A percentile compares a stretch with the other conserved stretches of the same genome.
Evolutionary conservation across 805 yeast species (phyloP).

Genomic region (Kluyveromyces nonfermentans): DNA sequence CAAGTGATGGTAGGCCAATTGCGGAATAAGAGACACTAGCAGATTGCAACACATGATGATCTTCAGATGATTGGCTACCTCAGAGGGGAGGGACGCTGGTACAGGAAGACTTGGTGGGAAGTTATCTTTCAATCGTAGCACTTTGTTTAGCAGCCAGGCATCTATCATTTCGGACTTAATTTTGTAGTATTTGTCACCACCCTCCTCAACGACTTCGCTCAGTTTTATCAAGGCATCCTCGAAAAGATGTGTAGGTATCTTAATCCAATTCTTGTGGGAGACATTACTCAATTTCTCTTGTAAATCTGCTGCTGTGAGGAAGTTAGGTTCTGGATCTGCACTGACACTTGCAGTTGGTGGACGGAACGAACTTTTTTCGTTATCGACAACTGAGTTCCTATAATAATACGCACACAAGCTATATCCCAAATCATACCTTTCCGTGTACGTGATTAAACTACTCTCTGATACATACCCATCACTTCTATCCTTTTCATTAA

Average conservation of each 20-base stretch:
- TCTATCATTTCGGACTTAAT: conserved; percentile 33
- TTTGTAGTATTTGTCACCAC: conserved; percentile 38
- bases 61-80: conserved; percentile 31
- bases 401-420: conserved; percentile 20
- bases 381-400: conserved; percentile 5
- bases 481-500: conserved; percentile 12
- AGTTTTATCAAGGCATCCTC: conserved; percentile 24
- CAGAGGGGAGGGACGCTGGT: conserved; percentile 23
- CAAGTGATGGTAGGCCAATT: conserved; percentile 29
- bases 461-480: conserved; percentile 17
- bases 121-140: conserved; percentile 25
- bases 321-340: conserved; percentile 9
- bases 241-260: conserved; percentile 14
- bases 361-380: not conserved
- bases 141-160: conserved; percentile 32
- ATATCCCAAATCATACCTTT: conserved; percentile 19
- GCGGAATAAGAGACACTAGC: conserved; percentile 40
- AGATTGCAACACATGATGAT: conserved; percentile 30
- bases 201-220: conserved; percentile 35
- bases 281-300: conserved; percentile 26
- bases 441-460: conserved; percentile 13
- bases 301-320: conserved; percentile 24
- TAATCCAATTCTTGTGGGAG: conserved; percentile 20
- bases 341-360: not conserved
- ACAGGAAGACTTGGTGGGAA: conserved; percentile 33